Conservation (phyloP, 2,329 filamentous ascomycete species). For the Zymoseptoria brevis region DNA sequence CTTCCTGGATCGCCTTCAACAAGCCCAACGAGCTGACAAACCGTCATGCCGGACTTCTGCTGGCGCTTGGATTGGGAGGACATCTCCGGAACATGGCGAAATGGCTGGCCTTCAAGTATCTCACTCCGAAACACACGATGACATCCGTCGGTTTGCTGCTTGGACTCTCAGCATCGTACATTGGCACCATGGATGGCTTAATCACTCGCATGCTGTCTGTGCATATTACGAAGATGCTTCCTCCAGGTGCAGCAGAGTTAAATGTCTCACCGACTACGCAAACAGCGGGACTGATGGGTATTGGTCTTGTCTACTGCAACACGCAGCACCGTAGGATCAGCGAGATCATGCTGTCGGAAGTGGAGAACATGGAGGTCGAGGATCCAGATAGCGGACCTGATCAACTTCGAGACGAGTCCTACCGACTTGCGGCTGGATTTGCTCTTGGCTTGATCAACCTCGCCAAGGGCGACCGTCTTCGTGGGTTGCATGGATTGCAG, state of each 20-base stretch:
- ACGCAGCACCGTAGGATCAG: constrained; percentile 98
- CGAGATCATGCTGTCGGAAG: constrained; percentile 96
- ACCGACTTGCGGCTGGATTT: constrained; percentile 87
- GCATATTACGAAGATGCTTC: constrained; percentile 90
- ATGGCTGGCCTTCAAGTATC: constrained; percentile 97
- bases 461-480: constrained; percentile 78
- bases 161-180: constrained; percentile 83
- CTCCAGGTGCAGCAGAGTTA: constrained; percentile 82
- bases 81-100: constrained; percentile 92
- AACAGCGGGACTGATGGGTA: constrained; percentile 94
- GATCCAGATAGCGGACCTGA: constrained; percentile 62
- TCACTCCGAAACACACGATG: constrained; percentile 99
- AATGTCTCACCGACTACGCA: constrained; percentile 90
- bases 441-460: constrained; percentile 91
- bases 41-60: constrained; percentile 86
- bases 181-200: constrained; percentile 94
- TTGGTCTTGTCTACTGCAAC: constrained; percentile 86
- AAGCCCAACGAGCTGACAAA: constrained; percentile 90
- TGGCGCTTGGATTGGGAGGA: constrained; percentile 86
- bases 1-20: constrained; percentile 98
- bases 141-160: constrained; percentile 93
- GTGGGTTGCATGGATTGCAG: constrained; percentile 86
- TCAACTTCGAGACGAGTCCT: constrained; percentile 84
- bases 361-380: constrained; percentile 77
- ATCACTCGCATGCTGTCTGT: constrained; percentile 91